Conservation (phyloP, 305 asterid genomes). For the Fraxinus greggii region DNA sequence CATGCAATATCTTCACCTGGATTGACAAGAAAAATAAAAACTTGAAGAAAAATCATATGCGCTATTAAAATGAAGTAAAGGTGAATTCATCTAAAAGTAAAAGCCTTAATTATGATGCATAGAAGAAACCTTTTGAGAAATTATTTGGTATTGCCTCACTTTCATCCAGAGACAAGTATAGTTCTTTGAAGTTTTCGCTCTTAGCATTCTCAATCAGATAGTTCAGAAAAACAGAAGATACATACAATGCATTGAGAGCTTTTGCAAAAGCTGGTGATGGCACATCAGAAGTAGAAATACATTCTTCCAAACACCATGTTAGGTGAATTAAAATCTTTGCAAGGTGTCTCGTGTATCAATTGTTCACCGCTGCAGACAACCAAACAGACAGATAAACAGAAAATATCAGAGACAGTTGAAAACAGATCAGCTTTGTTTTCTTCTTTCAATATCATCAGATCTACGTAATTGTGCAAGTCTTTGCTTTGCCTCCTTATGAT, state of each 20-base stretch:
- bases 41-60: not conserved
- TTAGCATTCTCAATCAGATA: slow-evolving; percentile 68
- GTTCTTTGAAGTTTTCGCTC: slow-evolving; percentile 71
- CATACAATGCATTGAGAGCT: slow-evolving; percentile 77
- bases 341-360: slow-evolving; percentile 78
- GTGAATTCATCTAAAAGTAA: not conserved
- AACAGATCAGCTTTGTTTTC: not conserved
- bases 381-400: not conserved
- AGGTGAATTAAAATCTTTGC: slow-evolving; percentile 82
- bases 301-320: slow-evolving; percentile 84
- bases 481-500: not conserved
- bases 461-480: not conserved
- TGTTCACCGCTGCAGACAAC: slow-evolving; percentile 68
- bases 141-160: slow-evolving; percentile 56
- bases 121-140: slow-evolving; percentile 59
- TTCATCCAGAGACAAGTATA: slow-evolving; percentile 65
- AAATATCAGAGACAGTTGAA: not conserved
- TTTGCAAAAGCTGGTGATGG: slow-evolving; percentile 53
- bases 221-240: slow-evolving; percentile 86
- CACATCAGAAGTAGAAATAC: slow-evolving; percentile 59
- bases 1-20: slow-evolving; percentile 60
- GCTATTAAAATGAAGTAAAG: slow-evolving; percentile 6
- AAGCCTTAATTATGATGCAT: not conserved
- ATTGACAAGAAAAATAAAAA: slow-evolving; percentile 8
- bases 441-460: not conserved